Percentiles rank a stretch among this genome's conserved stretches.
Conservation (phyloP, 169 alveolate genomes). For the Plasmodium relictum region DNA sequence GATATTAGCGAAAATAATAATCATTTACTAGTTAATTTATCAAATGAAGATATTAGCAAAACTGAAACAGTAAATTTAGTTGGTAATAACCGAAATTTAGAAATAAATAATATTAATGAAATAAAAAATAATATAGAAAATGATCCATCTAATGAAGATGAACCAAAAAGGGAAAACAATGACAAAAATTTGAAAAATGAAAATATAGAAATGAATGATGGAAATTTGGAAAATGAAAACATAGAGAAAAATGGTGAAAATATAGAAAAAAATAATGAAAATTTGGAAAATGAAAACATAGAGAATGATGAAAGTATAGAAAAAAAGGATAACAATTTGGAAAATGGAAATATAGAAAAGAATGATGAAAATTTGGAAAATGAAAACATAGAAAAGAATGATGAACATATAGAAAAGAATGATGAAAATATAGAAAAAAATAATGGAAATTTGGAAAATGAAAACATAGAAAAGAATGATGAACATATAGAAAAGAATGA, state of each 20-base stretch:
- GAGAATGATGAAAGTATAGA: background rate
- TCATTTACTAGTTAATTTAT: background rate
- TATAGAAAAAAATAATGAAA: background rate
- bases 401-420: background rate
- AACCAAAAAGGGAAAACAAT: background rate
- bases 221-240: background rate
- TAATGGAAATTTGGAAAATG: background rate
- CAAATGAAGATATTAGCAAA: background rate
- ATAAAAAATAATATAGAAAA: background rate
- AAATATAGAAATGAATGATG: background rate
- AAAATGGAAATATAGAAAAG: background rate
- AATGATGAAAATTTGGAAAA: background rate
- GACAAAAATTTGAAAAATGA: background rate
- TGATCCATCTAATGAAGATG: too few relatives aligned
- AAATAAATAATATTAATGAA: slow-evolving; percentile 3
- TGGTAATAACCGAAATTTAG: background rate
- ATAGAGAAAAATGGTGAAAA: background rate
- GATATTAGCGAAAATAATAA: background rate
- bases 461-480: background rate
- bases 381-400: background rate
- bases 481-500: background rate
- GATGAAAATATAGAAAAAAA: background rate
- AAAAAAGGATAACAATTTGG: background rate
- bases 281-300: background rate
- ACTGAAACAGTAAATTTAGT: background rate